Conservation (phyloP, 2,329 filamentous ascomycete species). For the Penicillium sp. region DNA sequence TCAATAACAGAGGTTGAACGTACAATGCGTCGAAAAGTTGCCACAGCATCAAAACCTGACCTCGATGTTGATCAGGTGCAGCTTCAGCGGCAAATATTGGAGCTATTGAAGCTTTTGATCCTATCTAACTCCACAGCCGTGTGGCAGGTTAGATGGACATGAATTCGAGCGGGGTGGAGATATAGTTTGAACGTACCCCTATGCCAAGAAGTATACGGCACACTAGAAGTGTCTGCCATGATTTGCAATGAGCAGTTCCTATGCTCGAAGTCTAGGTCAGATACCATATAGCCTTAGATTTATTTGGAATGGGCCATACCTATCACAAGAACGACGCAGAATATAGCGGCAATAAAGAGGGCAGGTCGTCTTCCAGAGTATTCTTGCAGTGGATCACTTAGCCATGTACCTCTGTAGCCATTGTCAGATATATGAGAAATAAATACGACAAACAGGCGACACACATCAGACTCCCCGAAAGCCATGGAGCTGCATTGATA, state of each 20-base stretch:
- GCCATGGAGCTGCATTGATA: constrained; percentile 1
- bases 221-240: constrained; percentile 30
- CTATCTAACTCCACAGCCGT: constrained; percentile 13
- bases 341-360: constrained; percentile 42
- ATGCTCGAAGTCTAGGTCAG: background rate
- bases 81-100: constrained; percentile 26
- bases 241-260: constrained; percentile 12
- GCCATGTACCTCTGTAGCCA: constrained; percentile 10
- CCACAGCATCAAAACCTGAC: constrained; percentile 26
- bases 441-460: background rate
- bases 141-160: background rate
- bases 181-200: constrained; percentile 24
- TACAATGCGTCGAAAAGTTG: constrained; percentile 27
- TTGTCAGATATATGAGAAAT: background rate
- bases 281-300: background rate
- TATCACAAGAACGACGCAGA: constrained; percentile 9
- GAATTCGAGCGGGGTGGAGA: too few species aligned
- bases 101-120: constrained; percentile 26
- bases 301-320: background rate
- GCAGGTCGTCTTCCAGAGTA: constrained; percentile 33
- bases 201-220: constrained; percentile 33
- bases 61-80: constrained; percentile 19
- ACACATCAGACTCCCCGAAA: constrained; percentile 1
- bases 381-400: constrained; percentile 26
- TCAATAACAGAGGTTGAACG: too few species aligned